phyloP scores from a whole-genome alignment of 2,329 filamentous ascomycete genomes.

The Talaromyces sp. region DNA sequence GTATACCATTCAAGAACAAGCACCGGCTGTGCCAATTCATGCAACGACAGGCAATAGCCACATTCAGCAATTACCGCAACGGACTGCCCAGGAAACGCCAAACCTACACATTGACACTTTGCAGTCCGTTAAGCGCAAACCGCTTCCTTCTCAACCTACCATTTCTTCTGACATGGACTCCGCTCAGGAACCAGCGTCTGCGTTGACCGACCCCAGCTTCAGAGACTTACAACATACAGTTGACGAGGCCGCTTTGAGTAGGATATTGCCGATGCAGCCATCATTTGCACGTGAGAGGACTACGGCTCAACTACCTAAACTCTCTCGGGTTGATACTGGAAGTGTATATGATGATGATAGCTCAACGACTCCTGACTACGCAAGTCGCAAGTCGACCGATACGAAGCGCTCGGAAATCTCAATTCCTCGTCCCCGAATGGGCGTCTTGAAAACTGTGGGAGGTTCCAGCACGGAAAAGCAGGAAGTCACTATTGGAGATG shows the following conservation, averaged over 20 bases:
- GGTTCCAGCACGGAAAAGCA: slow-evolving; percentile 43
- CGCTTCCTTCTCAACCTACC: slow-evolving; percentile 43
- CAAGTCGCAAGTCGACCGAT: slow-evolving; percentile 59
- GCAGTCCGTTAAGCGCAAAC: slow-evolving; percentile 52
- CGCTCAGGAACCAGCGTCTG: slow-evolving; percentile 22
- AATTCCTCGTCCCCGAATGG: slow-evolving; percentile 64
- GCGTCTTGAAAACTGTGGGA: slow-evolving; percentile 75
- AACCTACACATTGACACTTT: slow-evolving; percentile 36
- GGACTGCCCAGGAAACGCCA: background rate
- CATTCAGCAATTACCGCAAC: background rate
- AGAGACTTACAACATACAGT: slow-evolving; percentile 43
- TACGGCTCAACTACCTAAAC: slow-evolving; percentile 2
- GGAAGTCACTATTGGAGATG: slow-evolving; percentile 47
- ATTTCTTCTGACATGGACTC: slow-evolving; percentile 19
- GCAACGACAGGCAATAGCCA: background rate
- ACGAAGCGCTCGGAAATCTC: slow-evolving; percentile 40
- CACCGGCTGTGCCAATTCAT: slow-evolving; percentile 16
- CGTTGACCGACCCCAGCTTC: slow-evolving; percentile 34
- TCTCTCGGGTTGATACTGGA: slow-evolving; percentile 32
- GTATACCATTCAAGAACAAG: slow-evolving; percentile 5
- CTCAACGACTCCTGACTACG: slow-evolving; percentile 72
- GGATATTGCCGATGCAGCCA: slow-evolving; percentile 37
- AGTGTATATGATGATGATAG: slow-evolving; percentile 55
- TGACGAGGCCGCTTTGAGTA: slow-evolving; percentile 50
- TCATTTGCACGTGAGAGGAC: slow-evolving; percentile 24